Base-by-base conservation (phyloP, 768 basidiomycete species). In the Boletus tylopilopsis region DNA sequence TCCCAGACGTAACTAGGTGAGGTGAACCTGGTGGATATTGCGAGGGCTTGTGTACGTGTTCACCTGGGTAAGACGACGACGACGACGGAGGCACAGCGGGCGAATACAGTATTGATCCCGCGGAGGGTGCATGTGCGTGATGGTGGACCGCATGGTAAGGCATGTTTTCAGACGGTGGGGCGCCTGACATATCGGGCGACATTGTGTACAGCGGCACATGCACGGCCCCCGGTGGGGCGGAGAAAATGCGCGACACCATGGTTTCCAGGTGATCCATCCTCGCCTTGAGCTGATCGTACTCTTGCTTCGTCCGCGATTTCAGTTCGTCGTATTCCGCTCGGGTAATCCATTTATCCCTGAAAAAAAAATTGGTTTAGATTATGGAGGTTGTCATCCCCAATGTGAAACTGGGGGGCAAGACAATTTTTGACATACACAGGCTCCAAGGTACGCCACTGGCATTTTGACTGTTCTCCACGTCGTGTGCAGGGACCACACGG, bases 321-420 rank as follows among this genome's bases (percentile, higher is more conserved):
- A 91, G 78, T 19, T 87, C 85, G 41, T 91, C 87, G 61, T 85
- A 86, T 58, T 91, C 90, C 24, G 78, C 71, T 19, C 87, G 77
- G 32, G 82, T 84, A 49, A 90, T 87, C 65, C 88, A 89, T 69
- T 89, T 90, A 67, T 90, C 89, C 53, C 85, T 86, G n/a, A n/a
- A n/a, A n/a, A n/a, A n/a, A n/a, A n/a, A n/a, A n/a, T n/a, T n/a
- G 59, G 32, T 55, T 37, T 46, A 21, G 44, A 40, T 11, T 7
- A 35, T 66, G 37, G 58, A n/a, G n/a, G 50, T 53, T 30, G 40
- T 49, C 37, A 30, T 51, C 18, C 40, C 36, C n/a, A n/a, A n/a
- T n/a, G 10, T 24, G 34, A 32, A 36, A 18, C 29, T 22, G 45
- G 36, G 18, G 29, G 45, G 40, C 34, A 45, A 42, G 6, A 40